Percentiles rank a stretch among this genome's conserved stretches.
Evolutionary conservation across 306 rosid species (phyloP).

Genomic region (Glycyrrhiza uralensis): DNA sequence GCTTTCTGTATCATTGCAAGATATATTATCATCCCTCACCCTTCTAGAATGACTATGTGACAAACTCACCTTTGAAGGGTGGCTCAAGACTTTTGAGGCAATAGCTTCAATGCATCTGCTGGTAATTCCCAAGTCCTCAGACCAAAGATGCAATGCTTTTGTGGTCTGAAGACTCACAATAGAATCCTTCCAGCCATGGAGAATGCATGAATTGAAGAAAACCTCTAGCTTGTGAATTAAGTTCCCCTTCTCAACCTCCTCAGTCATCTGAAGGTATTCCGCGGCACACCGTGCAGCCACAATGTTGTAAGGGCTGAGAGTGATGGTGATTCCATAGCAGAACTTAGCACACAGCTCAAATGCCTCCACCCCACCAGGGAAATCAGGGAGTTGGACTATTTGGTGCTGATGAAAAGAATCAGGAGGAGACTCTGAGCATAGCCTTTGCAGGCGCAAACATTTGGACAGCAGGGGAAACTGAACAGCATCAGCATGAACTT

Average conservation of each 20-base stretch:
- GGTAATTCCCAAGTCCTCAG: slow-evolving; percentile 81
- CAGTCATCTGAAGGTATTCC: slow-evolving; percentile 90
- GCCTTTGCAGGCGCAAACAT: slow-evolving; percentile 70
- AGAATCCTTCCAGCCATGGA: slow-evolving; percentile 91
- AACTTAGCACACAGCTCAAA: slow-evolving; percentile 94
- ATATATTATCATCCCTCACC: slow-evolving; percentile 59
- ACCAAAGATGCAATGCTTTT: slow-evolving; percentile 66
- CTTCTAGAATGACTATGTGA: slow-evolving; percentile 77
- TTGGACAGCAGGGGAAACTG: slow-evolving; percentile 98
- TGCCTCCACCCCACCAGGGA: slow-evolving; percentile 82
- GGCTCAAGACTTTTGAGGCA: slow-evolving; percentile 63
- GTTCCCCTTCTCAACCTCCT: slow-evolving; percentile 94
- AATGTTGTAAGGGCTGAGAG: slow-evolving; percentile 91
- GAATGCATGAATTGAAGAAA: slow-evolving; percentile 86
- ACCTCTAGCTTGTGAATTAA: slow-evolving; percentile 77
- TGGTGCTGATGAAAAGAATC: slow-evolving; percentile 71
- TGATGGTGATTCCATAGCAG: slow-evolving; percentile 88
- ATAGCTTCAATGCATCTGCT: slow-evolving; percentile 78
- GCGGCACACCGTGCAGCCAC: slow-evolving; percentile 84
- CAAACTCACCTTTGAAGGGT: slow-evolving; percentile 76
- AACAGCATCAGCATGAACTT: slow-evolving; percentile 33
- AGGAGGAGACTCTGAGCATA: slow-evolving; percentile 72
- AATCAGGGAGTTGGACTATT: slow-evolving; percentile 78
- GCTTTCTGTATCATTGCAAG: slow-evolving; percentile 75
- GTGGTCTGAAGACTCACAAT: slow-evolving; percentile 86